Percentiles rank a stretch among this genome's conserved stretches.
Evolutionary conservation across 768 basidiomycete genomes (phyloP).

Genomic region (Paxillus rubicundulus): DNA sequence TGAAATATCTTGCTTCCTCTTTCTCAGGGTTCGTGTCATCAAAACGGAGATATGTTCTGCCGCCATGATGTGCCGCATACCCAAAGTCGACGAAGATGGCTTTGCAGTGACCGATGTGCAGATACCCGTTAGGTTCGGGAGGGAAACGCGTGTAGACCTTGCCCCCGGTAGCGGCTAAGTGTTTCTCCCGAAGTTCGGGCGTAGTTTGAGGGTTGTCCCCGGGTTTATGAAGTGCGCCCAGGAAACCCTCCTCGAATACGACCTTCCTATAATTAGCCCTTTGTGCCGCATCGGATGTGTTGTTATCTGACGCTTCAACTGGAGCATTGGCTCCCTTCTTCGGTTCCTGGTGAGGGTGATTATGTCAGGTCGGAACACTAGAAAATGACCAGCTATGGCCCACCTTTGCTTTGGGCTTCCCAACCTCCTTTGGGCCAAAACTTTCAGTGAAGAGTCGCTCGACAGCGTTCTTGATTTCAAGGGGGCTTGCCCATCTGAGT

Average conservation of each 20-base stretch:
- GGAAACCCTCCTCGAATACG: conserved; percentile 93
- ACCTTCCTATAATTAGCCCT: conserved; percentile 45
- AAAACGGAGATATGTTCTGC: conserved; percentile 90
- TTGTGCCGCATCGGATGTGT: conserved; percentile 34
- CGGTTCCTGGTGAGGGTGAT: conserved; percentile 37
- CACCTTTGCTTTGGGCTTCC: conserved; percentile 68
- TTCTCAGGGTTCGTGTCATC: conserved; percentile 99
- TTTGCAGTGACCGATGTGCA: conserved; percentile 96
- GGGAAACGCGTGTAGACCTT: conserved; percentile 95
- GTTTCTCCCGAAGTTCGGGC: conserved; percentile 72
- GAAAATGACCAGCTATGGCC: conserved; percentile 3
- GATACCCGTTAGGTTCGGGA: conserved; percentile 95
- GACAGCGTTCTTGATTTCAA: conserved; percentile 80
- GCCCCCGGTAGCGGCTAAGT: conserved; percentile 77
- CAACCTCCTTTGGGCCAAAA: conserved; percentile 72
- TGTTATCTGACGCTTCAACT: conserved; percentile 5
- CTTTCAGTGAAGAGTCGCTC: conserved; percentile 64
- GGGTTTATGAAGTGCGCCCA: conserved; percentile 87
- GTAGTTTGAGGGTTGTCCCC: conserved; percentile 90
- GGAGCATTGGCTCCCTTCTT: conserved; percentile 42
- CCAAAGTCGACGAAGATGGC: conserved; percentile 98
- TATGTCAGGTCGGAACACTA: neutral
- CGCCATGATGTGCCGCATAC: conserved; percentile 93
- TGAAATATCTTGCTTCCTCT: conserved; percentile 94
- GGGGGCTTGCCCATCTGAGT: conserved; percentile 78